Evolutionary conservation across 129 eudicot genomes (phyloP), one percentile per base, ranked within the genome.

Genomic region (Gnaphalium uliginosum): DNA sequence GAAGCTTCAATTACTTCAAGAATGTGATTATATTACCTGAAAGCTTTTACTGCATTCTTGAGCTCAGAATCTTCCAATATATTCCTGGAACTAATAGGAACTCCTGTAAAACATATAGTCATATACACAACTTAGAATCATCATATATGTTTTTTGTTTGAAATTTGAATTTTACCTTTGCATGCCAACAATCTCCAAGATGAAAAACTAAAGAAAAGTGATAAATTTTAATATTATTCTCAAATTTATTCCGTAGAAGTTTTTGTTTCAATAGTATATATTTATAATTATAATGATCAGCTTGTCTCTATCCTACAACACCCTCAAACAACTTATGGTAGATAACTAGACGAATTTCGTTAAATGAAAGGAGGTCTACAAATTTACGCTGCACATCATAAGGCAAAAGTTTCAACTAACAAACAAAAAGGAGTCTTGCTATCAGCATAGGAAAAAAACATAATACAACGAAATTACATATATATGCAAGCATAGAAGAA

Each of bases 61-160:
- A 93, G 91, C 80, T 93, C 96, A 22, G 81, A 78, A 81, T 93
- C 92, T 86, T 87, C 96, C 78, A 93, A 71, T 86, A 93, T 90
- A 72, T 90, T 88, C 78, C 96, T 86, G 27, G 98, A 82, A 79
- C 87, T 74, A 2, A 93, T 53, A 58, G 96, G 95, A 72, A 88
- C 90, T 83, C 79, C 98, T 93, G 86, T 71, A 19, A 76, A 51
- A 57, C 23, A 30, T 57, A n/a, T n/a, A n/a, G n/a, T n/a, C n/a
- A n/a, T n/a, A 60, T 59, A 64, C 10, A 79, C 25, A 50, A 2
- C n/a, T 69, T 29, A 51, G 4, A 54, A 56, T 37, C 23, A 58
- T 32, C 61, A 25, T 50, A 46, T 54, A 18, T 19, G 3, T 18
- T n/a, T n/a, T 53, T n/a, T n/a, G 21, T 53, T 53, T 53, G 9